phyloP scores from a whole-genome alignment of 2,329 filamentous ascomycete species.

The Lecanicillium sp. region DNA sequence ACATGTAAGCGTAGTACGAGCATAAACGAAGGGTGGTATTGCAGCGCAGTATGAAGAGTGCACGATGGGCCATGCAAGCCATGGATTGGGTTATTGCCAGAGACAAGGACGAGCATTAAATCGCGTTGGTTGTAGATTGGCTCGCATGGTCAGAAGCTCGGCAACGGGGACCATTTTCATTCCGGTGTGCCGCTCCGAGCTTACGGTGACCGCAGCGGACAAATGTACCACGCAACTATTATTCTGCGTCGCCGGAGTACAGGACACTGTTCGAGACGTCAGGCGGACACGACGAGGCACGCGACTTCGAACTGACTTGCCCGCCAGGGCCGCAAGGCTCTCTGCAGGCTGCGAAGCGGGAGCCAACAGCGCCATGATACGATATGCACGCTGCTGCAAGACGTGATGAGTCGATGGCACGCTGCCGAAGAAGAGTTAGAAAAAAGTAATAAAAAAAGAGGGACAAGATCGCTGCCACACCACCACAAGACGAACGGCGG shows the following conservation, averaged over 20 bases:
- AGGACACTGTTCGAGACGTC: too few relatives aligned
- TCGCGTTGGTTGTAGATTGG: too few relatives aligned
- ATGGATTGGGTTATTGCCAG: background rate
- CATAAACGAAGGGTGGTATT: background rate
- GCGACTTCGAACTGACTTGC: too few relatives aligned
- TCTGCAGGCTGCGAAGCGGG: too few relatives aligned
- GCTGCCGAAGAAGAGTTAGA: background rate
- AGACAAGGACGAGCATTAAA: too few relatives aligned
- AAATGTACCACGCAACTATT: too few relatives aligned
- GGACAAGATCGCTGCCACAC: background rate
- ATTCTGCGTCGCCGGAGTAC: too few relatives aligned
- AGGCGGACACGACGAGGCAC: too few relatives aligned
- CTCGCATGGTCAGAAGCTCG: constrained; percentile 1
- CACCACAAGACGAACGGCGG: background rate
- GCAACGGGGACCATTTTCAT: constrained; percentile 8
- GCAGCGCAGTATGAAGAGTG: background rate
- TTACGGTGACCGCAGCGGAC: background rate
- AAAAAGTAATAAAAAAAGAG: background rate
- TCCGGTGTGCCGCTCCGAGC: background rate
- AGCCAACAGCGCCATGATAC: too few relatives aligned
- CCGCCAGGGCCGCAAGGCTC: too few relatives aligned
- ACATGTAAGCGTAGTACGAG: background rate
- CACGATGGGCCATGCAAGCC: background rate
- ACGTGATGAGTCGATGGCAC: too few relatives aligned
- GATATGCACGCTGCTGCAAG: too few relatives aligned